These are phyloP conservation scores for Dichotomocladium elegans DNA, from an alignment of 371 early-diverging fungal genomes.

Conservation along the genomic window DNA sequence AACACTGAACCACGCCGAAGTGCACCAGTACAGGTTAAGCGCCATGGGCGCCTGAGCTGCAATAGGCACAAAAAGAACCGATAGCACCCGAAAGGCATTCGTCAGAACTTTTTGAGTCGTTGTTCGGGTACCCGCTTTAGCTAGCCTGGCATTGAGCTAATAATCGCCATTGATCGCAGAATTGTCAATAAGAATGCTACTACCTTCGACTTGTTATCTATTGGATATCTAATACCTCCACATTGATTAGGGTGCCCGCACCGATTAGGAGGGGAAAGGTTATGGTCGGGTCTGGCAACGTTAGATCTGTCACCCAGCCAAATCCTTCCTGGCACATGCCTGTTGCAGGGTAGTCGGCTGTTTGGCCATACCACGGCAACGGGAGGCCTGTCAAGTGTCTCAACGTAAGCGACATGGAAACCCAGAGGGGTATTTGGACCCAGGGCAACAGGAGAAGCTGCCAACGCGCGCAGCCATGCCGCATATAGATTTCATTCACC, in stretches of 20 bases:
- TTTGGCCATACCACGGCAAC: constrained; percentile 47
- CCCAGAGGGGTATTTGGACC: constrained; percentile 76
- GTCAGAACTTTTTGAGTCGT: constrained; percentile 42
- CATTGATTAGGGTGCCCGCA: constrained; percentile 61
- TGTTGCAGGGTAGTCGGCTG: constrained; percentile 24
- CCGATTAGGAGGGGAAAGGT: constrained; percentile 69
- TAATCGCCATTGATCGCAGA: neutral
- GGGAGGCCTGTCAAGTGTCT: constrained; percentile 65
- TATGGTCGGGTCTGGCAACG: constrained; percentile 68
- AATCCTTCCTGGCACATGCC: constrained; percentile 66
- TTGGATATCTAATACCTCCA: too few relatives aligned
- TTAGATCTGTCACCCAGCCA: constrained; percentile 68
- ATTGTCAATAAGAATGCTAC: neutral
- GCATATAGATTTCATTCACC: constrained; percentile 54
- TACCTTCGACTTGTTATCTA: too few relatives aligned
- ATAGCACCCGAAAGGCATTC: constrained; percentile 53
- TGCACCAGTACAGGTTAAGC: constrained; percentile 60
- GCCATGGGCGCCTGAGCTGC: constrained; percentile 71
- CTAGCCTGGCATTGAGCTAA: constrained; percentile 51
- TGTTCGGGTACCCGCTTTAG: constrained; percentile 38
- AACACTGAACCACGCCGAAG: constrained; percentile 60
- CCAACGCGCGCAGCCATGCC: constrained; percentile 60
- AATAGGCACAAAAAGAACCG: constrained; percentile 64
- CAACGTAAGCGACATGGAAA: constrained; percentile 67
- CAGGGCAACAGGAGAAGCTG: constrained; percentile 64